Conservation (phyloP, 345 rosid species). For the Luvunga scandens region DNA sequence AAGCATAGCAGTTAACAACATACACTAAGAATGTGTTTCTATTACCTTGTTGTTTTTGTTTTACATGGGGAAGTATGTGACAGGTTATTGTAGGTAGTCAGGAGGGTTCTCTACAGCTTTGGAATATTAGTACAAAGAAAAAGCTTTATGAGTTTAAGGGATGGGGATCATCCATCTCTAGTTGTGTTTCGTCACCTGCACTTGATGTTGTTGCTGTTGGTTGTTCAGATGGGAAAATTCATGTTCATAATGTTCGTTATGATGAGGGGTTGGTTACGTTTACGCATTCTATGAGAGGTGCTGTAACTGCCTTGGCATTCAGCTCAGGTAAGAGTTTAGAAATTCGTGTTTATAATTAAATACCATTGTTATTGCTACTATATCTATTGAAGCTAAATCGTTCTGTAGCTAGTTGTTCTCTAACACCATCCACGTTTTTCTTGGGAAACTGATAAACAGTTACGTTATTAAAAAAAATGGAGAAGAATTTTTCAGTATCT, state of each 20-base stretch:
- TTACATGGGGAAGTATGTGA: conserved; percentile 17
- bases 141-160: conserved; percentile 77
- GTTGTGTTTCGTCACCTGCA: conserved; percentile 93
- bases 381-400: not conserved
- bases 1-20: not conserved
- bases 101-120: conserved; percentile 86
- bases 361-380: not conserved
- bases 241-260: conserved; percentile 69
- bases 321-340: conserved; percentile 54
- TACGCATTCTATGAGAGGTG: conserved; percentile 76
- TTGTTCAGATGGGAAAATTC: conserved; percentile 92
- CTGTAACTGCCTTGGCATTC: conserved; percentile 81
- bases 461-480: not conserved
- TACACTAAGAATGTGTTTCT: not conserved
- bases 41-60: not conserved
- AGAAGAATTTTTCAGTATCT: not conserved
- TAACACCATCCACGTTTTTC: not conserved
- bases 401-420: not conserved
- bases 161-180: conserved; percentile 69
- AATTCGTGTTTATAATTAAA: not conserved
- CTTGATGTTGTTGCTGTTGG: conserved; percentile 93
- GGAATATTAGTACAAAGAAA: conserved; percentile 92
- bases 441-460: not conserved
- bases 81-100: conserved; percentile 87
- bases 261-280: conserved; percentile 77